Percentiles rank a stretch among this genome's conserved stretches.
phyloP scores from a whole-genome alignment of 352 stramenopile genomes.

The Phytophthora fragariaefolia region DNA sequence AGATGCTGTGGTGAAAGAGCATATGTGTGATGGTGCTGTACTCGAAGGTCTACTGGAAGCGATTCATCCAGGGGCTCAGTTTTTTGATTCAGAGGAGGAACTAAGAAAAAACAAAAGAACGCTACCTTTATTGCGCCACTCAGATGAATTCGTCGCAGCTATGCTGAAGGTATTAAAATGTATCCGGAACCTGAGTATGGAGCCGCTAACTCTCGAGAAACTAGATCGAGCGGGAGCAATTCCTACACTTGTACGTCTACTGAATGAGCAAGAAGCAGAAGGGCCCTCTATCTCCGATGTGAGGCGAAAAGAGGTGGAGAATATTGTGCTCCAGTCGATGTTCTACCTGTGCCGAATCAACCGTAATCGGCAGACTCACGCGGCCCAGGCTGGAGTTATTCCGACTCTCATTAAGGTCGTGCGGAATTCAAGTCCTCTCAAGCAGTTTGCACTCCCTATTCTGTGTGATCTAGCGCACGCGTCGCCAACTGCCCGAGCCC shows the following conservation, averaged over 20 bases:
- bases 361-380: constrained; percentile 88
- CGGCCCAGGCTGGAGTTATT: constrained; percentile 89
- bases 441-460: constrained; percentile 93
- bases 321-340: constrained; percentile 92
- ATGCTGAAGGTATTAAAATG: constrained; percentile 88
- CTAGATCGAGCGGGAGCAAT: constrained; percentile 91
- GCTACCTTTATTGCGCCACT: constrained; percentile 38
- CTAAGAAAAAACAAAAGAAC: constrained; percentile 12
- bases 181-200: constrained; percentile 91
- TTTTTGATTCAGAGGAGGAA: constrained; percentile 15
- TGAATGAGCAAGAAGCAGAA: constrained; percentile 61
- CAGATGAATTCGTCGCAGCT: constrained; percentile 59
- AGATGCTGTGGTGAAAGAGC: constrained; percentile 92
- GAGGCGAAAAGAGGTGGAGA: constrained; percentile 88
- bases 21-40: constrained; percentile 88
- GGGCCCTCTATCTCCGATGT: constrained; percentile 34
- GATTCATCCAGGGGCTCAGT: constrained; percentile 41
- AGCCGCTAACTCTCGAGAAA: constrained; percentile 89
- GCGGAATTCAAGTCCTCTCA: constrained; percentile 81
- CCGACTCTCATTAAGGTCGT: constrained; percentile 92
- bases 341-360: constrained; percentile 95
- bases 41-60: constrained; percentile 72
- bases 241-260: constrained; percentile 76
- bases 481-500: constrained; percentile 78
- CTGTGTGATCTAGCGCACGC: constrained; percentile 93